phyloP scores from a whole-genome alignment of 768 basidiomycete species.

The Phlegmacium glaucopus region DNA sequence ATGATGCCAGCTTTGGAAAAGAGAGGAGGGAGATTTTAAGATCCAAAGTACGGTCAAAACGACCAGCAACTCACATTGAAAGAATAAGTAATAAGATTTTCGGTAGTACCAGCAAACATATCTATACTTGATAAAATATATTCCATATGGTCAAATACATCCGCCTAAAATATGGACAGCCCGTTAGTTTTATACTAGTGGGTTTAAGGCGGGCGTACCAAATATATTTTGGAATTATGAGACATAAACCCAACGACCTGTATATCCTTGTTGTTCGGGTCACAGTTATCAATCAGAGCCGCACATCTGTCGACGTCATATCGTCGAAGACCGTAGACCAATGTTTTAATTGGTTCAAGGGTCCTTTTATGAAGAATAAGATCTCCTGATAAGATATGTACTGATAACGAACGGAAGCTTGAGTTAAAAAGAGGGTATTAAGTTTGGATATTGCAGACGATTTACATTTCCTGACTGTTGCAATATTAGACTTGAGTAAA shows the following conservation, averaged over 20 bases:
- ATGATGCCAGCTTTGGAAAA: constrained; percentile 57
- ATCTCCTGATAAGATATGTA: constrained; percentile 76
- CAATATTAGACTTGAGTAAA: constrained; percentile 57
- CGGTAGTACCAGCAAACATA: constrained; percentile 67
- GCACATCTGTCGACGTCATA: constrained; percentile 69
- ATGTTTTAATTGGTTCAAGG: constrained; percentile 64
- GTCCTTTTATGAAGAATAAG: constrained; percentile 72
- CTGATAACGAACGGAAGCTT: constrained; percentile 27
- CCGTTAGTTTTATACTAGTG: too few relatives aligned
- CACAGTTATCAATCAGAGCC: constrained; percentile 49
- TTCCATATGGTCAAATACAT: constrained; percentile 76
- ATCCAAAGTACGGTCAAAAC: background rate
- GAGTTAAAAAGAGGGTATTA: too few relatives aligned
- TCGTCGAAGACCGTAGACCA: constrained; percentile 64
- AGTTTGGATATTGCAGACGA: background rate
- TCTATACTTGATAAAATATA: constrained; percentile 67
- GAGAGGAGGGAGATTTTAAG: background rate
- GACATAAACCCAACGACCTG: constrained; percentile 62
- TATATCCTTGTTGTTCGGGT: constrained; percentile 30
- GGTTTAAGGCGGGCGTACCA: too few relatives aligned
- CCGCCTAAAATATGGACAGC: constrained; percentile 44
- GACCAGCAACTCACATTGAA: constrained; percentile 59
- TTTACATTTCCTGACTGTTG: constrained; percentile 57
- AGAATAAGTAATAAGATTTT: constrained; percentile 70
- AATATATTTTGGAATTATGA: constrained; percentile 65